Conservation (phyloP, 768 basidiomycete genomes). For the Leccinum variicolor region DNA sequence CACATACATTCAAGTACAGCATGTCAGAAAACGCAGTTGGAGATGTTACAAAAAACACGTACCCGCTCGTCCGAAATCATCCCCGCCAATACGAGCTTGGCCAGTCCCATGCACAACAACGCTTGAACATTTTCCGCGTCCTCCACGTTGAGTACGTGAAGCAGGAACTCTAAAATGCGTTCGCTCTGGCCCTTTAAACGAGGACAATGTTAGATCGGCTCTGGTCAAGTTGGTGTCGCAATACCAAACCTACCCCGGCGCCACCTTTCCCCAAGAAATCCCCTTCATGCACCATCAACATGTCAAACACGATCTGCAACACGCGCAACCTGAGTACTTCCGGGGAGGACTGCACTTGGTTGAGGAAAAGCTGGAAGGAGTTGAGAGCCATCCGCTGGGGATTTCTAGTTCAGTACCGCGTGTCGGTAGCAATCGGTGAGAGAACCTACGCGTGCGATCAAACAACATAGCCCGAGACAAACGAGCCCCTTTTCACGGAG, state of each 20-base stretch:
- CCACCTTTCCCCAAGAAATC: slow-evolving; percentile 52
- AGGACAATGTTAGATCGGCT: neutral
- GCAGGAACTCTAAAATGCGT: slow-evolving; percentile 65
- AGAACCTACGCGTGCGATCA: slow-evolving; percentile 53
- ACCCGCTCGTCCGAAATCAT: slow-evolving; percentile 73
- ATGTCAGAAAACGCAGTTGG: neutral
- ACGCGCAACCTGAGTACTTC: slow-evolving; percentile 64
- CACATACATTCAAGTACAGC: neutral
- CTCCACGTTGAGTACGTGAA: slow-evolving; percentile 49
- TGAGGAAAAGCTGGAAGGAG: slow-evolving; percentile 78
- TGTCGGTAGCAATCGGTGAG: neutral
- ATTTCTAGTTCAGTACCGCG: neutral
- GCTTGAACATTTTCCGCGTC: slow-evolving; percentile 67
- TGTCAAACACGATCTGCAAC: slow-evolving; percentile 82
- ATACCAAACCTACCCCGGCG: slow-evolving; percentile 27
- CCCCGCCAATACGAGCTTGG: slow-evolving; percentile 82
- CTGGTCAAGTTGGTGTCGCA: neutral
- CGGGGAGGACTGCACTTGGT: slow-evolving; percentile 65
- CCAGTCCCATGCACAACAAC: slow-evolving; percentile 69
- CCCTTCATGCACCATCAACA: slow-evolving; percentile 79
- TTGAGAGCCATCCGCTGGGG: slow-evolving; percentile 33
- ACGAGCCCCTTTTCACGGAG: slow-evolving; percentile 66
- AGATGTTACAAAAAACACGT: slow-evolving; percentile 17
- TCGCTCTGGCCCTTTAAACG: slow-evolving; percentile 34
- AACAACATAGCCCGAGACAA: slow-evolving; percentile 67